phyloP scores from a whole-genome alignment of 106 monocot species.

The Dendrobium nobile region DNA sequence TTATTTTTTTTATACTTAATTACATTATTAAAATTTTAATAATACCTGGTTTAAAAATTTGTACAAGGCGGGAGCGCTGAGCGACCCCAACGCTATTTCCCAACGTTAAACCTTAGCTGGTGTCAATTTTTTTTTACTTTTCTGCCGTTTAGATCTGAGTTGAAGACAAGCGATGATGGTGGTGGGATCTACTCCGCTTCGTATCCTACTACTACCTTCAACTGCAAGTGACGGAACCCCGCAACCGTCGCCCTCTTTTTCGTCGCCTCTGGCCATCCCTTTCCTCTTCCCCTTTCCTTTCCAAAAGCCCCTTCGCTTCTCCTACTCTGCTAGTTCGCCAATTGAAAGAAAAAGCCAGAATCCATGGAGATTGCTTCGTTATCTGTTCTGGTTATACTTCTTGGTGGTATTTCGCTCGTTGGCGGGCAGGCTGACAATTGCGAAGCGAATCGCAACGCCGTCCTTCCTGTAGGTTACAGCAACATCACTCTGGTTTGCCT shows the following conservation, averaged over 20 bases:
- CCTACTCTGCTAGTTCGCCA: background rate
- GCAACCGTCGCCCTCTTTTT: background rate
- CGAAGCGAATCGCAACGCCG: constrained; percentile 19
- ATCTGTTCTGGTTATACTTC: background rate
- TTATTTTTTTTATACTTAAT: too few species aligned
- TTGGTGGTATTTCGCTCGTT: constrained; percentile 5
- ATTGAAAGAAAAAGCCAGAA: background rate
- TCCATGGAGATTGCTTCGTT: background rate
- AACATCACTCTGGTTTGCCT: constrained; percentile 39
- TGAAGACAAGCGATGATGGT: background rate
- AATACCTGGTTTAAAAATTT: too few species aligned
- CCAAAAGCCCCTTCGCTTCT: background rate
- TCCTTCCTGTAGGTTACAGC: constrained; percentile 24
- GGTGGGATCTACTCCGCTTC: constrained; percentile 2
- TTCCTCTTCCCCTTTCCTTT: background rate
- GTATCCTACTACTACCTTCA: background rate
- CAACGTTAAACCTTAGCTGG: background rate
- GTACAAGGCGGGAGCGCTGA: background rate
- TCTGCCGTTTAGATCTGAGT: background rate
- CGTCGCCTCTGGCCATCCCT: background rate
- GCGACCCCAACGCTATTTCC: background rate
- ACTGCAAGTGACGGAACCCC: constrained; percentile 6
- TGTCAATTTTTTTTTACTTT: background rate
- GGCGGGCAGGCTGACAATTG: constrained; percentile 8
- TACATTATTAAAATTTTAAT: too few species aligned